Evolutionary conservation across 805 yeast species (phyloP), one percentile per base, ranked within the genome.

Genomic region (Ogataea nitratoaversa): DNA sequence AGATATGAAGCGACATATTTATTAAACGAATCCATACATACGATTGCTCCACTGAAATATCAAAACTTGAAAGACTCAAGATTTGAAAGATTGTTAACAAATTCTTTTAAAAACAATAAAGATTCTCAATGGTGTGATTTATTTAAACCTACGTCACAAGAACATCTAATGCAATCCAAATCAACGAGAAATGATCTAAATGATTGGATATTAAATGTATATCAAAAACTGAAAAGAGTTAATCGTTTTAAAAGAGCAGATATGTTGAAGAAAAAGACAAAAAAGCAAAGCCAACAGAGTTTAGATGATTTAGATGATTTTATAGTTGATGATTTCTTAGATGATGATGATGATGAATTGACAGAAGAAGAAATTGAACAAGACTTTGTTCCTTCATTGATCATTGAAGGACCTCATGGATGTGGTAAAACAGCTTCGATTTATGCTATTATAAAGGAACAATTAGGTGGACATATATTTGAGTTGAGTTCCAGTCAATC

Each of bases 401-500:
- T 86, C 11, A 52, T 87, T 3, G 66, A 71, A 41, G 99, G 99
- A 0, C 76, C 80, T 0, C 56, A 70, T 0, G 95, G 95, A 0
- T 68, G 77, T 9, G 95, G 96, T 2, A 91, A 91, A 57, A 82
- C 93, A 0, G 71, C 88, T 0, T 62, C 89, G 0, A 69, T 91
- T 0, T 76, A 84, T 48, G 76, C 95, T 0, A 72, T 82, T 3
- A 78, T 84, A 55, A 66, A 74, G 8, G 79, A 77, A 33, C 54
- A 60, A 34, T 48, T 81, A 8, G 66, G 69, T 16, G 90, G 90
- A 0, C 84, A 80, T 50, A 84, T 90, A 3, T 82, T 84, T 57
- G 98, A 91, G 57, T 69, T 90, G 22, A 87, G 86, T 57, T 68
- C 89, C 0, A 76, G 88, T n/a, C 82, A 78, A 49, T 66, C 76